A percentile compares a stretch with the other conserved stretches of the same genome.
phyloP scores from a whole-genome alignment of 2,329 filamentous ascomycete genomes.

The Pyricularia pennisetigena region DNA sequence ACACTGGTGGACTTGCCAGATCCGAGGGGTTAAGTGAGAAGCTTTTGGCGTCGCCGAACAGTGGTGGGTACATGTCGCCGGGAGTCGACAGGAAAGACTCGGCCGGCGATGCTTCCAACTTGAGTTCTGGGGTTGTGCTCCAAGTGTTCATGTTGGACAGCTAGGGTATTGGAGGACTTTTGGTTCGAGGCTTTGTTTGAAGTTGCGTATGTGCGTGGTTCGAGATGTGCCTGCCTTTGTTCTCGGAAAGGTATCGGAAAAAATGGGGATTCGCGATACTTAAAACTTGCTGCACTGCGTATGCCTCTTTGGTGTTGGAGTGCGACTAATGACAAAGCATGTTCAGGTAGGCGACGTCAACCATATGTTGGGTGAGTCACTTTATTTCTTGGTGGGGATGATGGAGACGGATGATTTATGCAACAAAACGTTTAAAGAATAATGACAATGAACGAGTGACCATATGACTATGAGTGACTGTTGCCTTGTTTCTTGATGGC shows the following conservation, averaged over 20 bases:
- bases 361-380: not conserved
- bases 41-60: slow-evolving; percentile 29
- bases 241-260: slow-evolving; percentile 6
- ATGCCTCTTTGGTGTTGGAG: not conserved
- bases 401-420: not conserved
- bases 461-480: not conserved
- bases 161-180: slow-evolving; percentile 2
- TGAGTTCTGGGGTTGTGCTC: slow-evolving; percentile 31
- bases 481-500: not conserved
- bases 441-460: not conserved
- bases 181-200: slow-evolving; percentile 16
- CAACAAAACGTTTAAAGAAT: not conserved
- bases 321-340: not conserved
- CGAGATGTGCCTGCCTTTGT: not conserved
- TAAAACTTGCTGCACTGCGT: not conserved
- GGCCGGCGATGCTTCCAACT: slow-evolving; percentile 43
- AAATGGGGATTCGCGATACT: not conserved
- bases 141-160: slow-evolving; percentile 27
- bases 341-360: slow-evolving; percentile 2
- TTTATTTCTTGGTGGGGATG: not conserved
- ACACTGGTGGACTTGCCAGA: slow-evolving; percentile 38
- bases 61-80: slow-evolving; percentile 36
- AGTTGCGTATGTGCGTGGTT: slow-evolving; percentile 6
- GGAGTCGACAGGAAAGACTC: slow-evolving; percentile 44
- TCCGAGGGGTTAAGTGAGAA: slow-evolving; percentile 34